These are phyloP conservation scores for Penicillium soppii DNA, from an alignment of 495 filamentous ascomycete genomes.

Conservation along the genomic window DNA sequence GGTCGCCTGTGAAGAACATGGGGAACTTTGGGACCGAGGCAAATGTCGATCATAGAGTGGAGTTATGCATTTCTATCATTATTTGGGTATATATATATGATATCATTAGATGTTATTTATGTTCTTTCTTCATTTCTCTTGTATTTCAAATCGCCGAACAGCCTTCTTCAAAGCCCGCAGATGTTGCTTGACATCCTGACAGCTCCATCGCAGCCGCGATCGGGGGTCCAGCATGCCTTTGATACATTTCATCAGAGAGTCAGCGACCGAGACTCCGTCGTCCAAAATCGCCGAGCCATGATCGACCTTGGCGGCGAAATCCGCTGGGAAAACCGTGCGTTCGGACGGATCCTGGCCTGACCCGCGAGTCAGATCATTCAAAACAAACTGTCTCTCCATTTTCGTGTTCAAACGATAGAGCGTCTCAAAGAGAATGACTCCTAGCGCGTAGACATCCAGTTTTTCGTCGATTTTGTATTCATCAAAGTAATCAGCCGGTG, in stretches of 20 bases:
- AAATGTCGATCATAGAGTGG: neutral
- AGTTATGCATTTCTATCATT: constrained; percentile 6
- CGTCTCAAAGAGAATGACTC: constrained; percentile 54
- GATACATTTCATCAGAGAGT: constrained; percentile 42
- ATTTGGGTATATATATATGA: constrained; percentile 1
- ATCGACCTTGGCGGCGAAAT: constrained; percentile 41
- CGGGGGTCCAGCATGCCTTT: constrained; percentile 47
- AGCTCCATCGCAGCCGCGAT: constrained; percentile 41
- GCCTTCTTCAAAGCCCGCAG: constrained; percentile 24
- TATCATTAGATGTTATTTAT: neutral
- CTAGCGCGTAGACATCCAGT: constrained; percentile 54
- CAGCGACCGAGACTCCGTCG: constrained; percentile 31
- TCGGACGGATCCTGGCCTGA: constrained; percentile 12
- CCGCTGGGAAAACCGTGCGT: constrained; percentile 27
- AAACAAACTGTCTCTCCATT: constrained; percentile 53
- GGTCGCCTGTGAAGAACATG: constrained; percentile 9
- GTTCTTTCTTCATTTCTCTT: neutral
- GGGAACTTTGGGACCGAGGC: constrained; percentile 7
- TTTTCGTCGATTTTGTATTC: constrained; percentile 49
- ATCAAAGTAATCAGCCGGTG: constrained; percentile 8
- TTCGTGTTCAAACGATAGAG: constrained; percentile 50
- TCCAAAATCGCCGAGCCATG: constrained; percentile 27
- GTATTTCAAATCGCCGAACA: constrained; percentile 12
- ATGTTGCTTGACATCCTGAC: constrained; percentile 29
- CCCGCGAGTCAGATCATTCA: constrained; percentile 42